Percentiles rank a stretch among this genome's conserved stretches.
Evolutionary conservation across 331 rosid genomes (phyloP).

Genomic region (Rhamnella rubrinervis): DNA sequence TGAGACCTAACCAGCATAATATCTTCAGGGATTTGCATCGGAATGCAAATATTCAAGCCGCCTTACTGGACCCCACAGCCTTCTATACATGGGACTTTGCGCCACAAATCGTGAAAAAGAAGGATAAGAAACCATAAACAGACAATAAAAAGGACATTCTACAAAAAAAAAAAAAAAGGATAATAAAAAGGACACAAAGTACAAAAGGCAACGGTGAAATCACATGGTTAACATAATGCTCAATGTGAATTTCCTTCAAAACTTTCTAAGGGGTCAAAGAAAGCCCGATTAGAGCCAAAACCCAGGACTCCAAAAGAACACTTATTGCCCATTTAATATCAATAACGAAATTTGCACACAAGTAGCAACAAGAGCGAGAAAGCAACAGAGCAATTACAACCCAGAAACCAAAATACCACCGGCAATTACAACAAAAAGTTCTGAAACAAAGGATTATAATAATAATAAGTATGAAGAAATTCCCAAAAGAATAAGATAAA

Average conservation of each 20-base stretch:
- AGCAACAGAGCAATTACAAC: constrained; percentile 5
- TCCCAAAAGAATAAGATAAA: constrained; percentile 16
- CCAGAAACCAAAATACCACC: constrained; percentile 7
- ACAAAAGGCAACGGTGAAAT: not conserved
- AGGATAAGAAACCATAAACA: constrained; percentile 6
- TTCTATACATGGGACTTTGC: constrained; percentile 71
- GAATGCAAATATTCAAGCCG: constrained; percentile 78
- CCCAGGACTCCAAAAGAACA: constrained; percentile 22
- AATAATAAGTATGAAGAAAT: constrained; percentile 17
- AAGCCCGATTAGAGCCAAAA: constrained; percentile 11
- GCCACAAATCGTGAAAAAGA: constrained; percentile 14
- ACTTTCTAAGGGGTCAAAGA: not conserved
- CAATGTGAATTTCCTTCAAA: constrained; percentile 5
- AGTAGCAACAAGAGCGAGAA: not conserved
- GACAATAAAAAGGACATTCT: constrained; percentile 17
- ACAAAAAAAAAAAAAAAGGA: too few relatives aligned
- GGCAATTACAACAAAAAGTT: constrained; percentile 13
- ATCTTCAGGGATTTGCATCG: constrained; percentile 73
- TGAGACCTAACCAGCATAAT: constrained; percentile 68
- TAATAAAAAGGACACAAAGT: too few relatives aligned
- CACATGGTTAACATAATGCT: not conserved
- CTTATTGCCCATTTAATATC: constrained; percentile 7
- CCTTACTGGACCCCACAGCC: constrained; percentile 89
- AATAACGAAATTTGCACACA: constrained; percentile 4
- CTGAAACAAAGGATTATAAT: constrained; percentile 1